These are phyloP conservation scores for Eucalyptus marginata DNA, from an alignment of 345 rosid genomes.

Conservation along the genomic window DNA sequence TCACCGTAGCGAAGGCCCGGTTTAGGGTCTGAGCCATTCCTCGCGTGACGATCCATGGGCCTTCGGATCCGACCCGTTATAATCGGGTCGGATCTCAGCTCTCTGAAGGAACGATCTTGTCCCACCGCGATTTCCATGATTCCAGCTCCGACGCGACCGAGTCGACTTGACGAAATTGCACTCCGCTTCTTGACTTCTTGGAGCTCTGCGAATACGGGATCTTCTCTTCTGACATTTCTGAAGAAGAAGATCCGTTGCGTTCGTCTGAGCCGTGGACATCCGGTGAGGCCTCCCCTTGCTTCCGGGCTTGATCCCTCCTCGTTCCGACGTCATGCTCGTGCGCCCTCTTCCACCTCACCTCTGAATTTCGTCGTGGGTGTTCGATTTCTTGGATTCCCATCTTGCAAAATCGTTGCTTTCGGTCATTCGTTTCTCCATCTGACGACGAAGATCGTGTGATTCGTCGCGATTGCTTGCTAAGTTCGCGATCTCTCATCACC, in stretches of 20 bases:
- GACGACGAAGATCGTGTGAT: not conserved
- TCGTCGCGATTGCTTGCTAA: not conserved
- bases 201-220: not conserved
- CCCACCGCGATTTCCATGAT: not conserved
- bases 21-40: not conserved
- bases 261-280: not conserved
- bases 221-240: not conserved
- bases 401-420: not conserved
- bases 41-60: not conserved
- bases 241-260: not conserved
- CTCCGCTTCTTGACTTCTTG: not conserved
- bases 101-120: not conserved
- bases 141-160: not conserved
- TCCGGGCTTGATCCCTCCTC: not conserved
- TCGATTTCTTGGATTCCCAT: not conserved
- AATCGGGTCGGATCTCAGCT: not conserved
- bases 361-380: not conserved
- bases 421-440: not conserved
- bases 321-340: not conserved
- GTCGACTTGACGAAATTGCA: not conserved
- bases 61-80: not conserved
- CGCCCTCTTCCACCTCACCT: not conserved
- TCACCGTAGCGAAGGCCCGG: not conserved
- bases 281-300: not conserved
- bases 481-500: not conserved